Percentiles rank a stretch among this genome's conserved stretches.
Evolutionary conservation across 257 asterid genomes (phyloP).

Genomic region (Fraxinus excelsior): DNA sequence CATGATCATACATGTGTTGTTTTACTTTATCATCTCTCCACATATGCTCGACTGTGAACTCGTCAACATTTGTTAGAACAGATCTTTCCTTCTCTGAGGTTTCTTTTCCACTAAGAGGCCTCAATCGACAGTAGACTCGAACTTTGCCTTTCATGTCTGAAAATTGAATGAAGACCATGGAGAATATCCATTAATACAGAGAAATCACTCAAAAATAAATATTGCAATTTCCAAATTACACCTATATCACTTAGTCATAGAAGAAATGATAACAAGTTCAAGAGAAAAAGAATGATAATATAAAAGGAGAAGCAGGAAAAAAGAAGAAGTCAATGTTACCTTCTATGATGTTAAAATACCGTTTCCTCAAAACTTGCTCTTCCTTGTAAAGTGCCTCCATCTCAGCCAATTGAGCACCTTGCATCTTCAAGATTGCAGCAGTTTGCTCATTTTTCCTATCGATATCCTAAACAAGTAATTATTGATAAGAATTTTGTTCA

Average conservation of each 20-base stretch:
- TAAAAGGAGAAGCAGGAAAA: background rate
- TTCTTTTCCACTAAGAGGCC: conserved; percentile 90
- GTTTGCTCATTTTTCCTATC: conserved; percentile 97
- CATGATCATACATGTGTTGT: conserved; percentile 92
- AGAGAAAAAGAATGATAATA: conserved; percentile 6
- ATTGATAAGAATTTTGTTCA: conserved; percentile 23
- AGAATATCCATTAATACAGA: conserved; percentile 8
- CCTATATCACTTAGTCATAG: background rate
- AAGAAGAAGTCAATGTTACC: conserved; percentile 42
- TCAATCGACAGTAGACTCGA: conserved; percentile 88
- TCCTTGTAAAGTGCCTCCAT: conserved; percentile 92
- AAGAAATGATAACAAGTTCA: conserved; percentile 1
- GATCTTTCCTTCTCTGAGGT: conserved; percentile 60
- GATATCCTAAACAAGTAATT: conserved; percentile 58
- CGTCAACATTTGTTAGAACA: conserved; percentile 63
- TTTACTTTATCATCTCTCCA: conserved; percentile 86
- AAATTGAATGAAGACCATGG: conserved; percentile 20
- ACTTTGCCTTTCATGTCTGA: conserved; percentile 97
- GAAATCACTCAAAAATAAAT: background rate
- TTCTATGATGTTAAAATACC: conserved; percentile 92
- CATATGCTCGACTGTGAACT: conserved; percentile 84
- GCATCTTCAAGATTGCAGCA: conserved; percentile 92
- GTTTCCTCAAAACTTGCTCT: conserved; percentile 85
- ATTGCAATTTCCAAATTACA: background rate
- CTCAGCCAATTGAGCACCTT: conserved; percentile 94